Evolutionary conservation across 495 filamentous ascomycete species (phyloP), one percentile per base, ranked within the genome.

Genomic region (Lindgomyces ingoldianus): DNA sequence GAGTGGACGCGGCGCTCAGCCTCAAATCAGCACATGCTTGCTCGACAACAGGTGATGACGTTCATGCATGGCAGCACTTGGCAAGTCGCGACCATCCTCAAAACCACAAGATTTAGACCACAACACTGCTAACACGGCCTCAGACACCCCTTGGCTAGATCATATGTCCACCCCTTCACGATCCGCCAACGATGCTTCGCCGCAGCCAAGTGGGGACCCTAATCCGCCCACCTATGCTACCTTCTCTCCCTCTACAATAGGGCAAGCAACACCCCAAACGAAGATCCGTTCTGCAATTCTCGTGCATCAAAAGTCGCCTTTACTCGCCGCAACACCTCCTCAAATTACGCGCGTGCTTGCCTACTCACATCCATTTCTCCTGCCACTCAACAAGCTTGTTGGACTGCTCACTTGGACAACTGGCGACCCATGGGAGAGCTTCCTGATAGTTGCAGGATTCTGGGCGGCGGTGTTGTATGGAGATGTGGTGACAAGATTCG

Each of bases 381-480:
- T 93, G 27, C 91, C 91, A 19, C 79, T 96, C 42, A 97, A 96
- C 69, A 89, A 86, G 66, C 67, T 94, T 11, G 86, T 84, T 16
- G 93, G 93, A 0, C 79, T 99, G 51, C 67, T 98, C 42, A 95
- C 89, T 76, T 99, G 94, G 94, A 94, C 91, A 18, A 92, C 87
- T 10, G 88, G 83, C 27, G 94, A 99, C 68, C 87, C 92, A 1
- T 98, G 93, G 93, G 91, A 97, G 78, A 95, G 91, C 79, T 99
- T 99, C 75, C 79, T 99, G 49, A 73, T 98, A 27, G 80, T 99
- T 12, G 84, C 86, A 1, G 79, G 72, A 3, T 99, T 96, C 71
- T 99, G 94, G 94, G 87, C 84, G 0, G 74, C 88, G 8, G 87
- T 90, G 1, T 78, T 96, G 1, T 98, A 97, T 73, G 91, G 91